Evolutionary conservation across 768 basidiomycete species (phyloP).

Genomic region (Lentinula sp.): DNA sequence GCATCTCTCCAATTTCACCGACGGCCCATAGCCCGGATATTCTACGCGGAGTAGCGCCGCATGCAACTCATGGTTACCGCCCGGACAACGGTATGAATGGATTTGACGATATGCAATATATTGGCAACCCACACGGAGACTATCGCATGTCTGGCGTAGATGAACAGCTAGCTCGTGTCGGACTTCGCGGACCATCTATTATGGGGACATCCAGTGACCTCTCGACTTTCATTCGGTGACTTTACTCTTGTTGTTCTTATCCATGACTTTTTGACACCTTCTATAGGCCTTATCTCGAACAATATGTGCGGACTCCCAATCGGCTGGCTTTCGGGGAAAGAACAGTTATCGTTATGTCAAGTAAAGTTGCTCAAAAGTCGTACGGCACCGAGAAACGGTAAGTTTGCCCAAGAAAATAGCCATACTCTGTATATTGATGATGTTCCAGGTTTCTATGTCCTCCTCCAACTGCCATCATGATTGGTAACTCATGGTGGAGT

Average conservation of each 20-base stretch:
- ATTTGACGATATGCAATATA: conserved; percentile 58
- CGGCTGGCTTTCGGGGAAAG: conserved; percentile 89
- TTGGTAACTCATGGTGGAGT: conserved; percentile 94
- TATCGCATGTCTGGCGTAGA: conserved; percentile 60
- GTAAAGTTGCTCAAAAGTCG: conserved; percentile 94
- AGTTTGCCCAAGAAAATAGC: conserved; percentile 9
- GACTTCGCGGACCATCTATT: conserved; percentile 49
- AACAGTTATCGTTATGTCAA: conserved; percentile 96
- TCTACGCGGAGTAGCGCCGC: conserved; percentile 65
- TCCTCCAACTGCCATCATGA: conserved; percentile 89
- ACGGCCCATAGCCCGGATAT: conserved; percentile 46
- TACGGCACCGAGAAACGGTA: conserved; percentile 95
- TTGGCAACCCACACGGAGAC: conserved; percentile 48
- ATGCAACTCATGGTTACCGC: conserved; percentile 60
- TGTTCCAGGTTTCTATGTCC: conserved; percentile 76
- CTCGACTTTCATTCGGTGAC: conserved; percentile 74
- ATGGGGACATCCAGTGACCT: conserved; percentile 66
- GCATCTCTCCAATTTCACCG: conserved; percentile 42
- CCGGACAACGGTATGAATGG: conserved; percentile 41
- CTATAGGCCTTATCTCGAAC: conserved; percentile 71
- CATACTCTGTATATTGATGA: neutral
- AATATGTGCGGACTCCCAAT: conserved; percentile 80
- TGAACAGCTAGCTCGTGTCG: conserved; percentile 59
- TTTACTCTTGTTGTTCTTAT: conserved; percentile 7
- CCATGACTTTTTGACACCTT: conserved; percentile 9